These are phyloP conservation scores for Cardiospermum halicacabum DNA, from an alignment of 345 rosid species.

Conservation along the genomic window DNA sequence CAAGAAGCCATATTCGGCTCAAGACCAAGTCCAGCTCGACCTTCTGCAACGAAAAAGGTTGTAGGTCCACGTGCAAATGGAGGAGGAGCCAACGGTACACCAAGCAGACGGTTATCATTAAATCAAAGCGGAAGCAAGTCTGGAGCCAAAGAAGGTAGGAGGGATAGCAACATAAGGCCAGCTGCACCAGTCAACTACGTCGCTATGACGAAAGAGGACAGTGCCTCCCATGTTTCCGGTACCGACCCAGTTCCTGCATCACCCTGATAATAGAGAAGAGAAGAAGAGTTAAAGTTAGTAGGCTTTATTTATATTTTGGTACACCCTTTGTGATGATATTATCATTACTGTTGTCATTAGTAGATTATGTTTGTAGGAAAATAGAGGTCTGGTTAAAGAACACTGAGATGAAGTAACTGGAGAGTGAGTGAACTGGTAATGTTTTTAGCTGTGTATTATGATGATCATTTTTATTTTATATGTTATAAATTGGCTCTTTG, in stretches of 20 bases:
- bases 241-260: constrained; percentile 58
- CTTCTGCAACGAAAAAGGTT: constrained; percentile 57
- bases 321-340: too few relatives aligned
- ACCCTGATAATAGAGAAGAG: constrained; percentile 41
- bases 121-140: constrained; percentile 83
- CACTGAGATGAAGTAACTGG: constrained; percentile 12
- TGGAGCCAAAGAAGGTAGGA: constrained; percentile 56
- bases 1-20: constrained; percentile 64
- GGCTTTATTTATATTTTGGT: constrained; percentile 23
- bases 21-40: constrained; percentile 82
- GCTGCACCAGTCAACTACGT: constrained; percentile 63
- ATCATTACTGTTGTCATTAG: constrained; percentile 12
- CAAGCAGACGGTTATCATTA: constrained; percentile 71
- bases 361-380: constrained; percentile 27
- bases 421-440: constrained; percentile 21
- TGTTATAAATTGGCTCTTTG: constrained; percentile 6
- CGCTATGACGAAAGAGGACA: constrained; percentile 66
- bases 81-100: constrained; percentile 69
- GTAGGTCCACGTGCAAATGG: constrained; percentile 76
- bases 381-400: constrained; percentile 8
- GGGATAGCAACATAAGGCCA: constrained; percentile 53
- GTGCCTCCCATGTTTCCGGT: constrained; percentile 64
- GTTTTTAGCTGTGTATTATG: constrained; percentile 24
- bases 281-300: constrained; percentile 15
- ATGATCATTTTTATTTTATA: too few relatives aligned